phyloP scores from a whole-genome alignment of 495 filamentous ascomycete genomes.

The Aspergillus asperescens region DNA sequence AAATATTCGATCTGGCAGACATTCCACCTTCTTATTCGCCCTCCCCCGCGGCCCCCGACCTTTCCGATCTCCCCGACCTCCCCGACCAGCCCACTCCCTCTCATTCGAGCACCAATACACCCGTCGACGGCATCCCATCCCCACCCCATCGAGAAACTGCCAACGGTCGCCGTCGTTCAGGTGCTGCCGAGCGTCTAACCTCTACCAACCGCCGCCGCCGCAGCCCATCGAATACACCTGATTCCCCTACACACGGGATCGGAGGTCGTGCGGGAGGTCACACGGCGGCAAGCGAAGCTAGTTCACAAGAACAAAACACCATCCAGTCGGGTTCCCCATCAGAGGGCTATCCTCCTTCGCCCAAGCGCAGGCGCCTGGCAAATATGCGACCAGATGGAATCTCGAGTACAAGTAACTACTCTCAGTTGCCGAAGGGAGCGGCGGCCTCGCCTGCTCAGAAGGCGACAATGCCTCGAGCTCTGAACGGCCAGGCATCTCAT shows the following conservation, averaged over 20 bases:
- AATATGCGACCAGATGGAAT: constrained; percentile 58
- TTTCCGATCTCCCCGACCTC: constrained; percentile 46
- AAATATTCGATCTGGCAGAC: constrained; percentile 60
- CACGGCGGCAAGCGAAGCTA: constrained; percentile 26
- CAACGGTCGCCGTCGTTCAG: constrained; percentile 9
- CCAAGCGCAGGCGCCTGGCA: constrained; percentile 59
- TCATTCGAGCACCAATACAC: constrained; percentile 18
- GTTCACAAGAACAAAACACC: constrained; percentile 22
- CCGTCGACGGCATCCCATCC: constrained; percentile 10
- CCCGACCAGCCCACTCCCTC: constrained; percentile 23
- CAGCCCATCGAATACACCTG: constrained; percentile 25
- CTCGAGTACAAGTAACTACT: constrained; percentile 44
- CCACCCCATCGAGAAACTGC: constrained; percentile 13
- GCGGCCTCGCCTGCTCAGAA: constrained; percentile 37
- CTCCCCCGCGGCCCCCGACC: constrained; percentile 56
- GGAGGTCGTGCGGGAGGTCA: constrained; percentile 19
- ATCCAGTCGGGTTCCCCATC: constrained; percentile 24
- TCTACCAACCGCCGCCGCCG: constrained; percentile 27
- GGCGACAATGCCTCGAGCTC: constrained; percentile 29
- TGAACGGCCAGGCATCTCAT: constrained; percentile 48
- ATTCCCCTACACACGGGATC: constrained; percentile 17
- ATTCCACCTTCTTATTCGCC: constrained; percentile 41
- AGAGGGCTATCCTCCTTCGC: constrained; percentile 39
- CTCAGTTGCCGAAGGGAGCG: constrained; percentile 46
- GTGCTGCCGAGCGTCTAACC: constrained; percentile 9